Conservation (phyloP, 1,284 basidiomycete species). For the Malassezia caprae region DNA sequence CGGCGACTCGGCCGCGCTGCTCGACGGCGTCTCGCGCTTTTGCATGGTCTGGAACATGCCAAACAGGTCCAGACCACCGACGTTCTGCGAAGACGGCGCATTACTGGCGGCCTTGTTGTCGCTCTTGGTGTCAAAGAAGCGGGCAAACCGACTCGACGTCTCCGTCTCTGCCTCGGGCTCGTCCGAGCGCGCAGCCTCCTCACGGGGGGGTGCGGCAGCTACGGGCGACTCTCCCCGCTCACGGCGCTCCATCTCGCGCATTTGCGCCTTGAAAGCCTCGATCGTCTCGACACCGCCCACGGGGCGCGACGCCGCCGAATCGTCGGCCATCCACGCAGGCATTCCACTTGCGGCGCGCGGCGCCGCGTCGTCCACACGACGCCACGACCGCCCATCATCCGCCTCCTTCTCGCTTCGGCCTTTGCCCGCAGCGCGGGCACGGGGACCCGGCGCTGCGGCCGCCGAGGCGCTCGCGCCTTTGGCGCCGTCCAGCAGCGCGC, state of each 20-base stretch:
- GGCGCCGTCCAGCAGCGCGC: neutral
- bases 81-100: constrained; percentile 1
- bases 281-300: constrained; percentile 58
- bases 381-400: constrained; percentile 1
- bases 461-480: neutral
- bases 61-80: constrained; percentile 3
- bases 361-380: neutral
- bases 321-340: constrained; percentile 85
- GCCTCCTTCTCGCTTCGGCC: neutral
- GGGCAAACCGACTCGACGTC: constrained; percentile 45
- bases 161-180: constrained; percentile 19
- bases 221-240: constrained; percentile 23
- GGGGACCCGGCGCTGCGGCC: neutral
- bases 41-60: constrained; percentile 11
- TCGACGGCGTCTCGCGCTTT: constrained; percentile 8
- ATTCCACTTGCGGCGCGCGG: constrained; percentile 48
- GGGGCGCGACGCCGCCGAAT: constrained; percentile 50
- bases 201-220: constrained; percentile 14
- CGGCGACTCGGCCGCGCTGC: neutral
- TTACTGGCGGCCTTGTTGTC: constrained; percentile 2
- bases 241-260: constrained; percentile 69
- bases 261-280: constrained; percentile 76
- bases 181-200: constrained; percentile 20
- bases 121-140: constrained; percentile 39
- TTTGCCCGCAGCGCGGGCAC: neutral